Conservation (phyloP, 345 rosid genomes). For the Arabis hirsuta region DNA sequence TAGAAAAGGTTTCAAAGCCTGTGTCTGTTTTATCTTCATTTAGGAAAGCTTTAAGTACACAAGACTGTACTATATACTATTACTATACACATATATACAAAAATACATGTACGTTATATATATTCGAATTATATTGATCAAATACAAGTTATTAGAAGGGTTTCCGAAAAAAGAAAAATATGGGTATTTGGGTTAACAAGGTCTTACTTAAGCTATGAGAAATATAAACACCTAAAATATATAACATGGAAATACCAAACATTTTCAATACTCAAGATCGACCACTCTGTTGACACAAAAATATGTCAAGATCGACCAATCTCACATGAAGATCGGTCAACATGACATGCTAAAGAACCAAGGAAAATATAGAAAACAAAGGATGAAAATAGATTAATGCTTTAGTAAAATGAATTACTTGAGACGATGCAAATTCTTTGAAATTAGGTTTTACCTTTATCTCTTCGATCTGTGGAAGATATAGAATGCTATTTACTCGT, state of each 20-base stretch:
- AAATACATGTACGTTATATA: background rate
- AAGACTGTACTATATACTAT: constrained; percentile 23
- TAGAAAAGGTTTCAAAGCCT: constrained; percentile 24
- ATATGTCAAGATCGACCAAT: background rate
- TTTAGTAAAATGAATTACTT: constrained; percentile 4
- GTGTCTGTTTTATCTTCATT: constrained; percentile 29
- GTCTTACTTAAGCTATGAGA: constrained; percentile 5
- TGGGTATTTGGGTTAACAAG: constrained; percentile 3
- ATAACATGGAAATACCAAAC: background rate
- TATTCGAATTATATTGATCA: background rate
- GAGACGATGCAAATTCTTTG: constrained; percentile 17
- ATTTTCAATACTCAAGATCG: constrained; percentile 4
- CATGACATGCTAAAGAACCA: constrained; percentile 7
- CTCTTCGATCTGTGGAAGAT: constrained; percentile 4
- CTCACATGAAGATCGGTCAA: constrained; percentile 10
- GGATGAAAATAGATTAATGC: constrained; percentile 18
- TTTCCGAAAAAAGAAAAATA: background rate
- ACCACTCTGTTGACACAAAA: background rate
- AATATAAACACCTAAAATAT: constrained; percentile 1
- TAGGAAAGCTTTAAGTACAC: constrained; percentile 31
- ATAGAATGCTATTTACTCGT: constrained; percentile 19
- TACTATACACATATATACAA: background rate
- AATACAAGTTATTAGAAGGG: background rate
- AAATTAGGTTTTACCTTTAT: constrained; percentile 31
- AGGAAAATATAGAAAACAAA: background rate